A percentile compares a stretch with the other conserved stretches of the same genome.
These are phyloP conservation scores for Sanghuangporus weigelae DNA, from an alignment of 1,284 basidiomycete species.

Conservation along the genomic window DNA sequence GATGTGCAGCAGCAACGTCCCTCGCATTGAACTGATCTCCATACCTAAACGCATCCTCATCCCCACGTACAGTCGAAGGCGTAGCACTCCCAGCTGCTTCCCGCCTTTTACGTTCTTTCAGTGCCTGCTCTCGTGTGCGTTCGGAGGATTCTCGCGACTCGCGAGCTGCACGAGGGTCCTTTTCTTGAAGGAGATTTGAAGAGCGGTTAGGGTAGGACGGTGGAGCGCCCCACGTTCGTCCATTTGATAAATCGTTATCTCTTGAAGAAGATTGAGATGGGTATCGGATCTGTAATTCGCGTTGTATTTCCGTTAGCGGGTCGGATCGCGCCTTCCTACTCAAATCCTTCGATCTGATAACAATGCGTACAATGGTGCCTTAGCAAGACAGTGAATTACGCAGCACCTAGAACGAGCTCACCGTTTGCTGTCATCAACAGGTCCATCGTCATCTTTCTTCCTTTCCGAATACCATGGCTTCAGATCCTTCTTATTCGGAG, in stretches of 20 bases:
- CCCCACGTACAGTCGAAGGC: conserved; percentile 61
- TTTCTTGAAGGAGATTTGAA: conserved; percentile 20
- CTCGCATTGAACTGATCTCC: conserved; percentile 64
- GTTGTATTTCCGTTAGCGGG: conserved; percentile 69
- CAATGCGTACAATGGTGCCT: conserved; percentile 4
- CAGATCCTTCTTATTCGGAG: conserved; percentile 67
- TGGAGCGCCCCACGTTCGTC: conserved; percentile 21
- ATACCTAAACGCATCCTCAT: conserved; percentile 42
- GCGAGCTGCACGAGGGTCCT: conserved; percentile 43
- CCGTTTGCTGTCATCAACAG: conserved; percentile 28
- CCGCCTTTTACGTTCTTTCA: conserved; percentile 57
- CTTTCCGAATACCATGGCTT: conserved; percentile 68
- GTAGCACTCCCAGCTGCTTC: conserved; percentile 61
- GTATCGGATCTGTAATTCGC: conserved; percentile 45
- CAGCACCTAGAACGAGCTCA: conserved; percentile 17
- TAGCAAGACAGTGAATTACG: background rate
- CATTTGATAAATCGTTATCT: conserved; percentile 16
- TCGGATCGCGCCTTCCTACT: conserved; percentile 59
- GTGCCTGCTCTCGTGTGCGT: conserved; percentile 61
- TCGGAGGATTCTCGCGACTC: conserved; percentile 67
- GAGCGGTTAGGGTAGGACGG: conserved; percentile 22
- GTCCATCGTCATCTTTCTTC: conserved; percentile 21
- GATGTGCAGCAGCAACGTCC: conserved; percentile 68
- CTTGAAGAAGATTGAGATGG: conserved; percentile 19
- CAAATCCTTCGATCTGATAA: conserved; percentile 51